These are phyloP conservation scores for Penicillium hordei DNA, from an alignment of 2,329 filamentous ascomycete genomes.

Conservation along the genomic window DNA sequence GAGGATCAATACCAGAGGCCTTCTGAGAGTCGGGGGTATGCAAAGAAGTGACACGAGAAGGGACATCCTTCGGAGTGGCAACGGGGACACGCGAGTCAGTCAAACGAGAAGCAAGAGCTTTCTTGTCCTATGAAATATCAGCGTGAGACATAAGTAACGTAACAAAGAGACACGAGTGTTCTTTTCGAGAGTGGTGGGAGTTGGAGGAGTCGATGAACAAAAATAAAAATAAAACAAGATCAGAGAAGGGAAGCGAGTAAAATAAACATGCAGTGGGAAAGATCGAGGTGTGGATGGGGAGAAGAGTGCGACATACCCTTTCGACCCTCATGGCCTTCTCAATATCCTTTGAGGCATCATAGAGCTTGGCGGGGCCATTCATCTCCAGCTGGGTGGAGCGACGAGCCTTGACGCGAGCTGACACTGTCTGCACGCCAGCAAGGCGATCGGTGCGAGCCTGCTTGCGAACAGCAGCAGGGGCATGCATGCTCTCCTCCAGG, in stretches of 20 bases:
- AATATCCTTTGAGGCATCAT: neutral
- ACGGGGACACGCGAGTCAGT: neutral
- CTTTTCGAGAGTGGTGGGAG: neutral
- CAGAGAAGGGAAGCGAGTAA: neutral
- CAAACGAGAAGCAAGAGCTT: neutral
- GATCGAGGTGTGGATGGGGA: too few relatives aligned
- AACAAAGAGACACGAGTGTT: neutral
- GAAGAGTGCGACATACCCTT: neutral
- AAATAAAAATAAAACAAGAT: neutral
- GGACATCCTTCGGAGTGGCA: neutral
- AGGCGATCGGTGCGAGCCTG: neutral
- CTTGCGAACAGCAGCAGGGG: neutral
- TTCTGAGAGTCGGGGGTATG: neutral
- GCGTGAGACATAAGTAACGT: too few relatives aligned
- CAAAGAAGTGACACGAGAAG: neutral
- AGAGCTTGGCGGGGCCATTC: neutral
- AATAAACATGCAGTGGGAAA: neutral
- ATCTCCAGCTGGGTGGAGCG: neutral
- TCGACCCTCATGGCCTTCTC: neutral
- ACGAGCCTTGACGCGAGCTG: neutral
- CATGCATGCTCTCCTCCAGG: neutral
- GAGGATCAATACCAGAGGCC: neutral
- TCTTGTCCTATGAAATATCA: neutral
- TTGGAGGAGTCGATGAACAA: neutral
- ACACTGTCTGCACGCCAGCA: neutral